phyloP scores from a whole-genome alignment of 768 basidiomycete species.

The Sistotremastrum suecicum region DNA sequence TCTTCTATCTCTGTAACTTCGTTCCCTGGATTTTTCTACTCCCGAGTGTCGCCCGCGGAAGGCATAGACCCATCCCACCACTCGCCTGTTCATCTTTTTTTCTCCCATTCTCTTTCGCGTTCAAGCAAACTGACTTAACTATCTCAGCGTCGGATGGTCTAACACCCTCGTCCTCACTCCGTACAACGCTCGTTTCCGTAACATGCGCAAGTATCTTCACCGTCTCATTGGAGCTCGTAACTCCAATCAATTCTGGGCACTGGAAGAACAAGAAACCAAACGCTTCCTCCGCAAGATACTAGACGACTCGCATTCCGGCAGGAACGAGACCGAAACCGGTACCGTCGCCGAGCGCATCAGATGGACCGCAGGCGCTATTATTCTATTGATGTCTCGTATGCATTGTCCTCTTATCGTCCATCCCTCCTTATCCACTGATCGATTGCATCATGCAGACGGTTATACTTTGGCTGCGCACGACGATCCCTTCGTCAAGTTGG shows the following conservation, averaged over 20 bases:
- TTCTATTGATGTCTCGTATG: conserved; percentile 13
- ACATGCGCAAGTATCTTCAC: background rate
- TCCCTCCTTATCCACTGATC: no score
- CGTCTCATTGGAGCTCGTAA: background rate
- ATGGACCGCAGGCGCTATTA: conserved; percentile 14
- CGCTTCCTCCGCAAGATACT: conserved; percentile 21
- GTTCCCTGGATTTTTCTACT: no score
- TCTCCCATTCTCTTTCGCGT: no score
- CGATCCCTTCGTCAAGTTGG: conserved; percentile 23
- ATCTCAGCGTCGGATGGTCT: conserved; percentile 15
- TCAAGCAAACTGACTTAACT: no score
- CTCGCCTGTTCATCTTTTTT: no score
- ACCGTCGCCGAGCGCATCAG: no score
- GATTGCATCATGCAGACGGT: conserved; percentile 2
- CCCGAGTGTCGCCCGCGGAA: no score
- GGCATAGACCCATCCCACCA: no score
- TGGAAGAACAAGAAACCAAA: conserved; percentile 28
- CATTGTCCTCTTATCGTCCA: no score
- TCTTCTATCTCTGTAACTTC: no score
- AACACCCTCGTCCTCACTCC: conserved; percentile 23
- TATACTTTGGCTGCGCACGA: conserved; percentile 15
- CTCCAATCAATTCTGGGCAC: conserved; percentile 17
- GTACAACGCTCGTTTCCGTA: conserved; percentile 18
- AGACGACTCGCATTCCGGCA: no score
- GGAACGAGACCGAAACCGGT: no score